Evolutionary conservation across 495 filamentous ascomycete species (phyloP).

Genomic region (Mycothermus thermophilus): DNA sequence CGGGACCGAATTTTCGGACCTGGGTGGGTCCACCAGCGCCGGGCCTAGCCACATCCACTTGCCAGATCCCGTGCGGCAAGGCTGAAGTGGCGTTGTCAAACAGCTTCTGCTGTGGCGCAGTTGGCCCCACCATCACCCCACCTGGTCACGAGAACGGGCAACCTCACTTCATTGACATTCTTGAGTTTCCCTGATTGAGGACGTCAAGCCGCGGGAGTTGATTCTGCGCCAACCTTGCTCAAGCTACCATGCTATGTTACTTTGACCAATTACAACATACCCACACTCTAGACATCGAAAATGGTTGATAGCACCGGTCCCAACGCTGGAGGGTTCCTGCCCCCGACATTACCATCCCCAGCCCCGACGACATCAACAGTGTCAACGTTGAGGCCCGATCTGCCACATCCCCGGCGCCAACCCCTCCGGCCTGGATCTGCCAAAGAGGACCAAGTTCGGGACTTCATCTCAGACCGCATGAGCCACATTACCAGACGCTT

Average conservation of each 20-base stretch:
- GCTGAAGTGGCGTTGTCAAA: background rate
- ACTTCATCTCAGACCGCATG: conserved; percentile 51
- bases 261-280: background rate
- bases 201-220: too few relatives aligned
- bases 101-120: background rate
- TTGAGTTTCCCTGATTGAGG: too few relatives aligned
- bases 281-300: background rate
- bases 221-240: background rate
- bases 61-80: background rate
- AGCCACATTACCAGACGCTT: conserved; percentile 53
- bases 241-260: conserved; percentile 13
- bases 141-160: background rate
- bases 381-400: conserved; percentile 20
- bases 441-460: conserved; percentile 64
- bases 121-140: background rate
- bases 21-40: too few relatives aligned
- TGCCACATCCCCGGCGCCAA: conserved; percentile 50
- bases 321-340: conserved; percentile 36
- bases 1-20: too few relatives aligned
- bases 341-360: conserved; percentile 38
- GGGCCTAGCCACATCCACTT: too few relatives aligned
- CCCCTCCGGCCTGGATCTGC: conserved; percentile 55
- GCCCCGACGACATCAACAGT: conserved; percentile 39
- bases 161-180: too few relatives aligned
- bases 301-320: background rate